A percentile compares a stretch with the other conserved stretches of the same genome.
Conservation (phyloP, 2,329 filamentous ascomycete genomes). For the Hawksworthiomyces lignivorus region DNA sequence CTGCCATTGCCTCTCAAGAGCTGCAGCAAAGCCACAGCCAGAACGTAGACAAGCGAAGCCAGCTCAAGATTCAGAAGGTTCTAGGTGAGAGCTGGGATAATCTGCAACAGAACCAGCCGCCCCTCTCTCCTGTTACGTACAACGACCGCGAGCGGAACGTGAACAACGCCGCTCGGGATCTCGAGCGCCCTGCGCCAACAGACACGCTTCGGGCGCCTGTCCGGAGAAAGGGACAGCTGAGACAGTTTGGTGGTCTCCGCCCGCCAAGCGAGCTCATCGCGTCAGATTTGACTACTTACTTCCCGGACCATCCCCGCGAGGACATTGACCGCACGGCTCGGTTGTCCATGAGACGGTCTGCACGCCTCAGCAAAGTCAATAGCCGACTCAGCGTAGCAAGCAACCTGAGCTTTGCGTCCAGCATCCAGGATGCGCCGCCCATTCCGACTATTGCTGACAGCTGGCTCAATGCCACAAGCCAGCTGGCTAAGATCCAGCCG, state of each 20-base stretch:
- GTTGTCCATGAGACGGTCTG: conserved; percentile 83
- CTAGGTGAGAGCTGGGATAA: conserved; percentile 82
- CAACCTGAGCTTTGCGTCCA: conserved; percentile 87
- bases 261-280: conserved; percentile 97
- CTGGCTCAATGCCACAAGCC: conserved; percentile 64
- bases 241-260: conserved; percentile 82
- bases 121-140: conserved; percentile 72
- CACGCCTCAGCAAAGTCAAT: conserved; percentile 83
- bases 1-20: conserved; percentile 84
- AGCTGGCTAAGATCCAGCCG: conserved; percentile 41
- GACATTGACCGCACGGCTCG: conserved; percentile 94
- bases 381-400: conserved; percentile 91
- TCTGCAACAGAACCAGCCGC: conserved; percentile 58
- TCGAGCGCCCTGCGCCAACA: conserved; percentile 47
- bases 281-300: conserved; percentile 92
- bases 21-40: conserved; percentile 63
- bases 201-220: conserved; percentile 36
- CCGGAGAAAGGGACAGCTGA: conserved; percentile 49
- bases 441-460: conserved; percentile 92
- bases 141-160: conserved; percentile 63
- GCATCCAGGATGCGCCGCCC: conserved; percentile 83
- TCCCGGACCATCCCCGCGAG: conserved; percentile 88
- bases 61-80: conserved; percentile 81
- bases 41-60: conserved; percentile 65
- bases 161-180: conserved; percentile 48